Conservation (phyloP, 2,329 filamentous ascomycete species). For the Colletotrichum tropicicola region DNA sequence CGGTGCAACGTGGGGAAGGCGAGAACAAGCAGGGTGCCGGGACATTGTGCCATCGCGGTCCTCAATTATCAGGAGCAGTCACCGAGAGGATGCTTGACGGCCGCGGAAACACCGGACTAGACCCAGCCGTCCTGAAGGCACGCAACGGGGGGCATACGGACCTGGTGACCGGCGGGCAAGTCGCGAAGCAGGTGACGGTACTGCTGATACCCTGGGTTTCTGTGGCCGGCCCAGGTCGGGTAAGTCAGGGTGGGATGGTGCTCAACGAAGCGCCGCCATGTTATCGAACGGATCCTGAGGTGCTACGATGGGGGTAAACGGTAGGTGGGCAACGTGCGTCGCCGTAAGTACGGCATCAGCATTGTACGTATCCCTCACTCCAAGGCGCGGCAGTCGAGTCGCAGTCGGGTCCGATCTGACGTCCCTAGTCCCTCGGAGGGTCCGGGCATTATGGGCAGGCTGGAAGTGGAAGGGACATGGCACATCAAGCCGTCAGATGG, state of each 20-base stretch:
- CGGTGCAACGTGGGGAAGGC: conserved; percentile 8
- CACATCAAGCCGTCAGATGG: neutral
- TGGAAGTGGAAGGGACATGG: neutral
- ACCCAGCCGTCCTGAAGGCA: neutral
- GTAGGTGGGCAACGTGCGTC: too few species aligned
- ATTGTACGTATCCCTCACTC: neutral
- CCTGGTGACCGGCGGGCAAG: neutral
- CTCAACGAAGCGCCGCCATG: too few species aligned
- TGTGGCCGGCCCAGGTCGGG: too few species aligned
- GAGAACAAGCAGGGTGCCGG: neutral
- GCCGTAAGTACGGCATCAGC: too few species aligned
- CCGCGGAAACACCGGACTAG: neutral
- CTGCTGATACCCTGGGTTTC: too few species aligned
- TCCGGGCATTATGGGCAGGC: neutral
- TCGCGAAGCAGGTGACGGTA: neutral
- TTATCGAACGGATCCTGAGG: too few species aligned
- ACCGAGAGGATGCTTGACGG: neutral
- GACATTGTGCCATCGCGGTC: conserved; percentile 20
- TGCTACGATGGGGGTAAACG: too few species aligned
- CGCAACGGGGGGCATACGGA: neutral
- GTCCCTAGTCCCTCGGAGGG: neutral
- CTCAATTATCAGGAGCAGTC: conserved; percentile 4
- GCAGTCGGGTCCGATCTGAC: conserved; percentile 15
- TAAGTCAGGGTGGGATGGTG: too few species aligned
- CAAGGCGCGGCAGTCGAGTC: conserved; percentile 8